phyloP scores from a whole-genome alignment of 805 yeast genomes.

The Metschnikowia lochheadii region DNA sequence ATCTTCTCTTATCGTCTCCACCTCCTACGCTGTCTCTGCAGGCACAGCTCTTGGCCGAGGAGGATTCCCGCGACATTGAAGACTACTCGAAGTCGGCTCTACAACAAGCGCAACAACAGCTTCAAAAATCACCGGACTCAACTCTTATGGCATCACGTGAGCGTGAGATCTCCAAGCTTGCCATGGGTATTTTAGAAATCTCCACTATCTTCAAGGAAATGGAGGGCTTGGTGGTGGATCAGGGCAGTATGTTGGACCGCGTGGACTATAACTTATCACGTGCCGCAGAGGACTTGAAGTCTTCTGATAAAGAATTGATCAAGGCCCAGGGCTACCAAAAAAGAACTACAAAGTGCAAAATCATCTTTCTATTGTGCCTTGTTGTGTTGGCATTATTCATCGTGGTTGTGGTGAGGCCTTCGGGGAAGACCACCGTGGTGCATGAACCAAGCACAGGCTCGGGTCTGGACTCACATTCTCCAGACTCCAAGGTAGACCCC shows the following conservation, averaged over 20 bases:
- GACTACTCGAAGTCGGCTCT: constrained; percentile 51
- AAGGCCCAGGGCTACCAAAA: constrained; percentile 80
- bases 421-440: constrained; percentile 24
- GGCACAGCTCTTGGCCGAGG: constrained; percentile 10
- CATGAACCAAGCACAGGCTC: constrained; percentile 13
- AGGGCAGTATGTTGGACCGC: constrained; percentile 89
- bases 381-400: constrained; percentile 69
- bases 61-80: constrained; percentile 27
- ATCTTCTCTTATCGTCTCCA: constrained; percentile 1
- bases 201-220: constrained; percentile 90
- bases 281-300: constrained; percentile 70
- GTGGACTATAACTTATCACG: constrained; percentile 87
- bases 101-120: constrained; percentile 40
- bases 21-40: neutral
- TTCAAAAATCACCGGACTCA: constrained; percentile 22
- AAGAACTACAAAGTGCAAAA: constrained; percentile 84
- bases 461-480: neutral
- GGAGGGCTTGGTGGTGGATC: constrained; percentile 89
- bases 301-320: constrained; percentile 72
- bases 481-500: neutral
- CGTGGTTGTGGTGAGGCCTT: constrained; percentile 66
- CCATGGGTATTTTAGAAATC: constrained; percentile 91
- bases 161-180: constrained; percentile 82
- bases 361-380: constrained; percentile 69
- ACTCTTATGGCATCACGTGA: constrained; percentile 65